A percentile compares a stretch with the other conserved stretches of the same genome.
These are phyloP conservation scores for Lactarius trivialis DNA, from an alignment of 768 basidiomycete species.

Conservation along the genomic window DNA sequence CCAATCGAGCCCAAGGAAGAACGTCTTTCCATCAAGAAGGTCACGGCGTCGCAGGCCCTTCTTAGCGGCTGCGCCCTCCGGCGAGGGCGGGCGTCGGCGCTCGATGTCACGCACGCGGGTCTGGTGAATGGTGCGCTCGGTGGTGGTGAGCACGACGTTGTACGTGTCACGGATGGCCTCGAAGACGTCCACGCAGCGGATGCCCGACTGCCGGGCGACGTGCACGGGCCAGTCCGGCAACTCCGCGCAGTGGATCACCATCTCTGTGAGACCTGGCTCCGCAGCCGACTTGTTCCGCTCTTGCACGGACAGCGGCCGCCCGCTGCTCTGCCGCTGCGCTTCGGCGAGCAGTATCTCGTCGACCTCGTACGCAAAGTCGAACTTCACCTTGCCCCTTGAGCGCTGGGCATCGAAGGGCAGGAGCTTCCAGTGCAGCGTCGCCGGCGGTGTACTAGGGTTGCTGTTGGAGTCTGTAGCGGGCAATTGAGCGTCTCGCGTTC, in stretches of 20 bases:
- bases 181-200: slow-evolving; percentile 55
- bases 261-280: slow-evolving; percentile 40
- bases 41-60: slow-evolving; percentile 54
- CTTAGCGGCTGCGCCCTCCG: slow-evolving; percentile 24
- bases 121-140: slow-evolving; percentile 34
- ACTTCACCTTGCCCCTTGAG: slow-evolving; percentile 37
- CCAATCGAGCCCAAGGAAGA: slow-evolving; percentile 45
- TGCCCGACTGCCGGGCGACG: slow-evolving; percentile 38
- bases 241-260: slow-evolving; percentile 41
- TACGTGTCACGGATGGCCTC: slow-evolving; percentile 48
- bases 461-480: slow-evolving; percentile 6
- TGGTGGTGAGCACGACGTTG: slow-evolving; percentile 37
- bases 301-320: slow-evolving; percentile 30
- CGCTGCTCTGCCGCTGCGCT: slow-evolving; percentile 25
- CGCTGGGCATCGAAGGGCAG: slow-evolving; percentile 35
- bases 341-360: slow-evolving; percentile 29
- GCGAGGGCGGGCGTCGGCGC: slow-evolving; percentile 35
- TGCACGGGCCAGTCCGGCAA: slow-evolving; percentile 38
- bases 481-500: neutral
- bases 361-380: slow-evolving; percentile 38
- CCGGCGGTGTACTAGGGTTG: slow-evolving; percentile 29
- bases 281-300: slow-evolving; percentile 41
- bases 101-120: slow-evolving; percentile 28
- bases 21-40: slow-evolving; percentile 42
- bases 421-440: slow-evolving; percentile 44